Base-by-base conservation (phyloP, 179 eudicot species). In the Gypsophila paniculata region DNA sequence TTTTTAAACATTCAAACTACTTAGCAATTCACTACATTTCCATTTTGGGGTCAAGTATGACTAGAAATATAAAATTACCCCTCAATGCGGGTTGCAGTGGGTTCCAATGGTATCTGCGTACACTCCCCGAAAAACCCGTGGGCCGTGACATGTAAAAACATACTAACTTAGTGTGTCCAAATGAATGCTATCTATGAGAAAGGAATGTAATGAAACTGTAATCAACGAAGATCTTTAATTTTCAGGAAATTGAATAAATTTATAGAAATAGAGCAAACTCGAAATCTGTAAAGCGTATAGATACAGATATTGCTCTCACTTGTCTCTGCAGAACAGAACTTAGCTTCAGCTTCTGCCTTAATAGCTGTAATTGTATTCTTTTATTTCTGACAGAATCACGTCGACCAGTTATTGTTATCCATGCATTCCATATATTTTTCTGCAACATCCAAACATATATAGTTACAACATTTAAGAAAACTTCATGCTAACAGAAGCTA, bases 381-480 rank as follows among this genome's bases (percentile, higher is more conserved):
- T 84, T 94, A 72, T 88, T 85, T 78, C 90, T 87, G 77, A 91
- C 96, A 18, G 96, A 82, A 69, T 90, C 97, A 36, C 99, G 94
- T 72, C 90, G 83, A 67, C 88, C 86, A 60, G 95, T 82, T 72
- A 82, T 86, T 61, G 93, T 85, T 77, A 88, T 86, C 99, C 96
- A 94, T 42, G 96, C 96, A 72, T 91, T 90, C 96, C 97, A 94
- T 68, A 94, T 70, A 84, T 81, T 88, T 79, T 83, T 87, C 99
- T 94, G 96, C 60, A 68, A 49, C 49, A 82, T 79, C 52, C 74
- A 72, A 73, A 79, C 52, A 18, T 22, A 63, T 46, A 15, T 65
- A 19, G 54, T 70, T 42, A 65, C 48, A 49, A 5, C 63, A 54
- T 36, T 13, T 8, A 38, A 46, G 52, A 8, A 46, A 46, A 10